Evolutionary conservation across 1,284 basidiomycete genomes (phyloP), one percentile per base, ranked within the genome.

Genomic region (Ceratobasidium sp.): DNA sequence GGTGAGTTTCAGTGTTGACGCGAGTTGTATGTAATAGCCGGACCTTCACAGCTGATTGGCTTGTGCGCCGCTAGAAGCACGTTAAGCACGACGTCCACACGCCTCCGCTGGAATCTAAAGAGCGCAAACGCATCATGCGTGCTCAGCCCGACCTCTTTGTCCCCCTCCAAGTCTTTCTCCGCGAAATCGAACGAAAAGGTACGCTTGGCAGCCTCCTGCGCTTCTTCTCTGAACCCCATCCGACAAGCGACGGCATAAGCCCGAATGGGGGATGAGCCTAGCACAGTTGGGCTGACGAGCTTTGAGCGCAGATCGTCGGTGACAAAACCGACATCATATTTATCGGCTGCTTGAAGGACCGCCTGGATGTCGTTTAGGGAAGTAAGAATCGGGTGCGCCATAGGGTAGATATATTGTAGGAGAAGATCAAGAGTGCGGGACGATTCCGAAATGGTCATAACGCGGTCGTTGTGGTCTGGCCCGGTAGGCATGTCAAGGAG

Each of bases 361-460:
- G 67, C 56, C 25, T 70, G 67, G 21, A 70, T 70, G 40, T 70
- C 67, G 42, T 60, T 59, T 16, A 70, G 54, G n/a, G 67, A 59
- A 11, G 25, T 30, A 1, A 70, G 42, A 2, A 18, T 30, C 9
- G 67, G 67, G 21, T 72, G 70, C 16, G 70, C 59, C 59, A 63
- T 72, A n/a, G 70, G 70, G 42, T 72, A 72, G 60, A 72, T 72
- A 28, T 72, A 72, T 63, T 72, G 70, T 12, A 72, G 59, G 11
- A 72, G 49, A 18, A 72, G 59, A 49, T 63, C 38, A 18, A 72
- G 53, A 0, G 70, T 72, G 60, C 53, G 51, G 11, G 70, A 42
- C 11, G 70, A 21, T 49, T 72, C 70, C 3, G 70, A 54, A 36
- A 72, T 28, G 14, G 59, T 70, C 67, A 70, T 70, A 16, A 70